Evolutionary conservation across 768 basidiomycete species (phyloP).

Genomic region (Nidularia pulvinata): DNA sequence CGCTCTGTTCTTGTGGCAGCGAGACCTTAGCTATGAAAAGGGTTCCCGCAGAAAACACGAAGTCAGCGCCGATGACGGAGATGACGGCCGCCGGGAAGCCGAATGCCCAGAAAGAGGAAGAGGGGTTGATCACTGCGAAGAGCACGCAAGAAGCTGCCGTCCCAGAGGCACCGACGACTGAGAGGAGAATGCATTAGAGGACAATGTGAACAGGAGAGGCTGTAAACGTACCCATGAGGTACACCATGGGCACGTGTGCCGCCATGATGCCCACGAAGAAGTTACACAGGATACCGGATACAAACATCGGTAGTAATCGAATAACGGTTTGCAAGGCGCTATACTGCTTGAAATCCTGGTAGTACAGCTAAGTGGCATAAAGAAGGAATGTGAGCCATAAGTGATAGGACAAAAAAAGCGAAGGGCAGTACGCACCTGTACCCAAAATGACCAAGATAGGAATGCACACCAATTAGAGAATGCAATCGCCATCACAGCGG

Average conservation of each 20-base stretch:
- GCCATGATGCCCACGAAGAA: conserved; percentile 62
- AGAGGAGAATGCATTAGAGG: conserved; percentile 60
- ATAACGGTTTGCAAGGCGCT: conserved; percentile 61
- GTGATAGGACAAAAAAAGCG: too few species aligned
- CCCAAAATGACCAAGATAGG: background rate
- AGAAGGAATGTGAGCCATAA: too few species aligned
- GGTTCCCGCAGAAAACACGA: conserved; percentile 82
- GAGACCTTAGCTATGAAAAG: conserved; percentile 75
- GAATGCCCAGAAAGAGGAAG: conserved; percentile 69
- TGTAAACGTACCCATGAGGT: conserved; percentile 49
- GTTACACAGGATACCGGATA: conserved; percentile 66
- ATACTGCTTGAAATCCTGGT: conserved; percentile 60
- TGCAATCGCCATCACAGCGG: background rate
- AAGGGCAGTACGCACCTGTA: too few species aligned
- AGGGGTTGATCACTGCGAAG: conserved; percentile 65
- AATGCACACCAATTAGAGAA: background rate
- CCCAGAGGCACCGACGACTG: conserved; percentile 50
- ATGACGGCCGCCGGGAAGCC: conserved; percentile 69
- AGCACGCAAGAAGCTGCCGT: too few species aligned
- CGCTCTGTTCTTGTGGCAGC: too few species aligned
- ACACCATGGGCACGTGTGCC: conserved; percentile 50
- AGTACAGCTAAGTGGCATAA: too few species aligned
- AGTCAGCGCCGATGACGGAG: too few species aligned
- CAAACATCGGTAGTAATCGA: conserved; percentile 70
- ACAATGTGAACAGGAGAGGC: conserved; percentile 7